phyloP scores from a whole-genome alignment of 805 yeast species.

The Allodekkera sacchari region DNA sequence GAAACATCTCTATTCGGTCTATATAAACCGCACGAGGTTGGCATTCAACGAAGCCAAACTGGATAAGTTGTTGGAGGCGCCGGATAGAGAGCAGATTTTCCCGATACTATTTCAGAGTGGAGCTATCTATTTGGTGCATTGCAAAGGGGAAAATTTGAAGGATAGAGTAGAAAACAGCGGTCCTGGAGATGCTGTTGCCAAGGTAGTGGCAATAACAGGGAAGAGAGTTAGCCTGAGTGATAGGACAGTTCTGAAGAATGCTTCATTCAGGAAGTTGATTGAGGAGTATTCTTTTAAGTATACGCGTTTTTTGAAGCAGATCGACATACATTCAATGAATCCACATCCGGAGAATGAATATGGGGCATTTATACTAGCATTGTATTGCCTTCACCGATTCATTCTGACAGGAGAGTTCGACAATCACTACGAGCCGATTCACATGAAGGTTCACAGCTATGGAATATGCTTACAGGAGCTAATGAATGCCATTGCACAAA shows the following conservation, averaged over 20 bases:
- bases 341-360: slow-evolving; percentile 15
- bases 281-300: slow-evolving; percentile 25
- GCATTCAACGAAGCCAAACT: slow-evolving; percentile 25
- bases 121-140: slow-evolving; percentile 20
- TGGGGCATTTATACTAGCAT: slow-evolving; percentile 18
- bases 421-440: slow-evolving; percentile 12
- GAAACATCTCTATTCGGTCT: slow-evolving; percentile 21
- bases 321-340: slow-evolving; percentile 15
- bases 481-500: slow-evolving; percentile 18
- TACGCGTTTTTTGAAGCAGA: slow-evolving; percentile 15
- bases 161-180: slow-evolving; percentile 7
- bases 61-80: slow-evolving; percentile 16
- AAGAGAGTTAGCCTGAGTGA: slow-evolving; percentile 16
- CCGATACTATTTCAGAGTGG: slow-evolving; percentile 25
- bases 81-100: slow-evolving; percentile 22
- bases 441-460: slow-evolving; percentile 18
- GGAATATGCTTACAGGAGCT: slow-evolving; percentile 19
- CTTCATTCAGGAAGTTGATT: slow-evolving; percentile 20
- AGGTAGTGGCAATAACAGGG: slow-evolving; percentile 21
- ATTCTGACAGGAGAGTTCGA: slow-evolving; percentile 16
- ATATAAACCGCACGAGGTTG: slow-evolving; percentile 17
- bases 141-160: slow-evolving; percentile 13
- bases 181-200: slow-evolving; percentile 11
- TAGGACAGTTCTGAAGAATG: slow-evolving; percentile 19
- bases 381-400: slow-evolving; percentile 22